These are phyloP conservation scores for Amaranthus cruentus DNA, from an alignment of 148 eudicot species.

Conservation along the genomic window DNA sequence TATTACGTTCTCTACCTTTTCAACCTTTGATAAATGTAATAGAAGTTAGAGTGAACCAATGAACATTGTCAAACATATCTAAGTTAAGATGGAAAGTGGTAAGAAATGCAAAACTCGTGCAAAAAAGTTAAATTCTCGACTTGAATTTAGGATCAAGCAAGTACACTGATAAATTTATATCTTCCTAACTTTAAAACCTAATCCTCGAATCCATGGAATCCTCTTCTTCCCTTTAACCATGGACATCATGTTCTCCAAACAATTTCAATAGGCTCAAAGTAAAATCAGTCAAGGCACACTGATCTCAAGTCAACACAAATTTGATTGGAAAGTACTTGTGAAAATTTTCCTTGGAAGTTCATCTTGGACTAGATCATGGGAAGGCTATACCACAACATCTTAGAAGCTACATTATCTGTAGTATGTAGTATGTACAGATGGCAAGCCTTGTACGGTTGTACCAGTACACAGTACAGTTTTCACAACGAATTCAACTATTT, in stretches of 20 bases:
- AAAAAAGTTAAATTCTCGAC: neutral
- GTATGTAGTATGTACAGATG: too few species aligned
- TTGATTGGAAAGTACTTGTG: too few species aligned
- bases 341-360: too few species aligned
- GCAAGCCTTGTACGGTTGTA: too few species aligned
- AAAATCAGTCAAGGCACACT: too few species aligned
- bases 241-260: neutral
- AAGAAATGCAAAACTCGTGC: neutral
- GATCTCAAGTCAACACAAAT: too few species aligned
- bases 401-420: too few species aligned
- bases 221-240: neutral
- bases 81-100: neutral
- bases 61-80: neutral
- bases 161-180: neutral
- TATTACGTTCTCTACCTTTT: conserved; percentile 56
- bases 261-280: neutral
- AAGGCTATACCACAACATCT: too few species aligned
- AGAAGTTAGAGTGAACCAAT: conserved; percentile 12
- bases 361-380: too few species aligned
- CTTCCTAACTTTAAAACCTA: too few species aligned
- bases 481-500: neutral
- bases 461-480: neutral
- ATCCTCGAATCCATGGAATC: too few species aligned
- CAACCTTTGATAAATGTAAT: conserved; percentile 40
- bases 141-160: neutral